These are phyloP conservation scores for Fusarium liriodendri DNA, from an alignment of 2,329 filamentous ascomycete species.

Conservation along the genomic window DNA sequence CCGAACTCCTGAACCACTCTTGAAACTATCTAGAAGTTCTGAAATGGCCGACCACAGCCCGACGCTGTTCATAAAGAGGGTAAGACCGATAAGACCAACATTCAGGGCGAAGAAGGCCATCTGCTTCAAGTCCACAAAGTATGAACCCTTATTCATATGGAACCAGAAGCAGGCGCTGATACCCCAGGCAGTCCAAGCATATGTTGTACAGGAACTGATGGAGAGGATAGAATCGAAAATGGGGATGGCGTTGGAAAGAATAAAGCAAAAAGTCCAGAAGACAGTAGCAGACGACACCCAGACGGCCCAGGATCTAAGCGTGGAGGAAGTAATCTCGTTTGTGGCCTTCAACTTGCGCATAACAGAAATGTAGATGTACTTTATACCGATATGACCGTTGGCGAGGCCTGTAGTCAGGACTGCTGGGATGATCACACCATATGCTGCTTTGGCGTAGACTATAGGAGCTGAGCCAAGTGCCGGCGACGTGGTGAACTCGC, in stretches of 20 bases:
- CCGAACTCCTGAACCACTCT: background rate
- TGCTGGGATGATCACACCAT: conserved; percentile 28
- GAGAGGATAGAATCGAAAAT: conserved; percentile 35
- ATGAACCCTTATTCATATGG: conserved; percentile 19
- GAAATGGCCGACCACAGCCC: conserved; percentile 23
- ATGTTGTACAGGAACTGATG: conserved; percentile 26
- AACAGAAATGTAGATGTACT: conserved; percentile 17
- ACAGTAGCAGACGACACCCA: conserved; percentile 28
- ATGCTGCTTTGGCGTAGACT: conserved; percentile 29
- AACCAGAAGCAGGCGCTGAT: conserved; percentile 29
- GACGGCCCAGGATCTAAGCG: conserved; percentile 26
- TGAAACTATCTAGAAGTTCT: conserved; percentile 2
- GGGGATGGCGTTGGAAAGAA: conserved; percentile 35
- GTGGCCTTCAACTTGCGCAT: conserved; percentile 1
- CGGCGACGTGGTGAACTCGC: conserved; percentile 23
- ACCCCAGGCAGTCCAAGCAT: conserved; percentile 31
- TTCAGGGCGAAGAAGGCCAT: conserved; percentile 28
- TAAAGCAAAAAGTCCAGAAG: conserved; percentile 30
- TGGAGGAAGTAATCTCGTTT: conserved; percentile 1
- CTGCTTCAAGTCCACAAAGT: conserved; percentile 22
- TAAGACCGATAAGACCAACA: conserved; percentile 10
- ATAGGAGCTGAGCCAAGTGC: conserved; percentile 27
- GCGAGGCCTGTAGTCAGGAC: conserved; percentile 27
- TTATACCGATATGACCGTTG: conserved; percentile 32
- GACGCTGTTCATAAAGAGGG: conserved; percentile 26